Evolutionary conservation across 805 yeast genomes (phyloP).

Genomic region (Candida ponderosae): DNA sequence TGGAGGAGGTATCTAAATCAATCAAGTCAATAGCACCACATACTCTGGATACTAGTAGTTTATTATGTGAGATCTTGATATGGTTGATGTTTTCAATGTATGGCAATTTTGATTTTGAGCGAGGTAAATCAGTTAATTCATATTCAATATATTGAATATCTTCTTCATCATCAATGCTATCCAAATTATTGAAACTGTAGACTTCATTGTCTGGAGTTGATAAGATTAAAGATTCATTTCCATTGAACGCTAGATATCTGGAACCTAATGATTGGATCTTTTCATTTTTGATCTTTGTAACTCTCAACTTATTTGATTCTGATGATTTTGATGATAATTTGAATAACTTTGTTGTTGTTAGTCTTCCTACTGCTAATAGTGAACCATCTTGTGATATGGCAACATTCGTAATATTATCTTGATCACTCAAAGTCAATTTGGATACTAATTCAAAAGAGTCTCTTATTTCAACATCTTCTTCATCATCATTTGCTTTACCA

Average conservation of each 20-base stretch:
- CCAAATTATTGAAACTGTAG: slow-evolving; percentile 26
- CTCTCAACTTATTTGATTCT: slow-evolving; percentile 28
- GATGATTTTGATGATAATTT: slow-evolving; percentile 36
- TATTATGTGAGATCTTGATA: slow-evolving; percentile 38
- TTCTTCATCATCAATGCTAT: slow-evolving; percentile 22
- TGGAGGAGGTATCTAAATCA: slow-evolving; percentile 21
- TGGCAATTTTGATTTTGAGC: slow-evolving; percentile 28
- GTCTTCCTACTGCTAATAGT: slow-evolving; percentile 64
- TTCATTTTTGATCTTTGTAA: slow-evolving; percentile 42
- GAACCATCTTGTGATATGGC: slow-evolving; percentile 58
- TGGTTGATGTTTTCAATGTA: slow-evolving; percentile 45
- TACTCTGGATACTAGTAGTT: slow-evolving; percentile 51
- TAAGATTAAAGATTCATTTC: slow-evolving; percentile 37
- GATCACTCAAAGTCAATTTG: slow-evolving; percentile 61
- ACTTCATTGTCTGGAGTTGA: slow-evolving; percentile 59
- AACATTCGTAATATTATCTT: slow-evolving; percentile 70
- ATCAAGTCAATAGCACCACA: slow-evolving; percentile 57
- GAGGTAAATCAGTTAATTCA: slow-evolving; percentile 31
- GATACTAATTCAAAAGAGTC: slow-evolving; percentile 50
- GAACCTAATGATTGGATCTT: slow-evolving; percentile 42
- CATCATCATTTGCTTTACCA: slow-evolving; percentile 6
- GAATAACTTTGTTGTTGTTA: slow-evolving; percentile 62
- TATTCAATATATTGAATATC: slow-evolving; percentile 29
- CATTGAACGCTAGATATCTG: slow-evolving; percentile 40
- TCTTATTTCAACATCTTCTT: slow-evolving; percentile 13